phyloP scores from a whole-genome alignment of 805 yeast species.

The Wickerhamiella galacta region DNA sequence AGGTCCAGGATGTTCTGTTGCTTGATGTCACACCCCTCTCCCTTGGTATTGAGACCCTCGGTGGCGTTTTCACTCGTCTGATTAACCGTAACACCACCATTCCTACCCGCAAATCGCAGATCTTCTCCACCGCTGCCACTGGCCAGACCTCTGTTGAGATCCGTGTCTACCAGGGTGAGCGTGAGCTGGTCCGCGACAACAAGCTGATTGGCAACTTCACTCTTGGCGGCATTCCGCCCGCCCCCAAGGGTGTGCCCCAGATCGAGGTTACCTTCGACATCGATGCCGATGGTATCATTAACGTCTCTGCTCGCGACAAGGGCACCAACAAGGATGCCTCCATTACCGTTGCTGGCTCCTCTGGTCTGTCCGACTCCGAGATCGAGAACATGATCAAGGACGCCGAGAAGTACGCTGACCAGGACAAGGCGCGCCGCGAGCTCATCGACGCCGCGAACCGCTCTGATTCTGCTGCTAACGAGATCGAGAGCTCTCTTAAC shows the following conservation, averaged over 20 bases:
- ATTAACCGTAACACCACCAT: constrained; percentile 89
- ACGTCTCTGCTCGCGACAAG: constrained; percentile 87
- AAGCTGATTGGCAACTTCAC: constrained; percentile 95
- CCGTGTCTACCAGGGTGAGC: constrained; percentile 98
- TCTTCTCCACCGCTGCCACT: constrained; percentile 90
- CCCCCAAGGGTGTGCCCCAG: constrained; percentile 90
- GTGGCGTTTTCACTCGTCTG: constrained; percentile 90
- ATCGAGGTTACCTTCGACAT: constrained; percentile 90
- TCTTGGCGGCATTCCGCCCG: constrained; percentile 86
- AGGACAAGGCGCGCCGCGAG: constrained; percentile 75
- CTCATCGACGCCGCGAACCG: constrained; percentile 74
- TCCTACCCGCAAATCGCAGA: constrained; percentile 92
- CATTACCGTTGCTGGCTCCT: constrained; percentile 90
- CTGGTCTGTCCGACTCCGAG: constrained; percentile 80
- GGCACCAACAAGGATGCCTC: constrained; percentile 88
- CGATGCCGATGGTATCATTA: constrained; percentile 94
- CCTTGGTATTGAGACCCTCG: constrained; percentile 93
- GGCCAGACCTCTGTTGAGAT: constrained; percentile 95
- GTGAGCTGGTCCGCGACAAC: constrained; percentile 96
- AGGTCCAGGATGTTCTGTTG: constrained; percentile 77
- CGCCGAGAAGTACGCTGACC: constrained; percentile 76
- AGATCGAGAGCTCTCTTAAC: constrained; percentile 69
- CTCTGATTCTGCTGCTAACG: constrained; percentile 68
- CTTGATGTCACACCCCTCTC: constrained; percentile 83
- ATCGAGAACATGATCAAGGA: constrained; percentile 82